A percentile compares a stretch with the other conserved stretches of the same genome.
Conservation (phyloP, 768 basidiomycete genomes). For the Mycena pura region DNA sequence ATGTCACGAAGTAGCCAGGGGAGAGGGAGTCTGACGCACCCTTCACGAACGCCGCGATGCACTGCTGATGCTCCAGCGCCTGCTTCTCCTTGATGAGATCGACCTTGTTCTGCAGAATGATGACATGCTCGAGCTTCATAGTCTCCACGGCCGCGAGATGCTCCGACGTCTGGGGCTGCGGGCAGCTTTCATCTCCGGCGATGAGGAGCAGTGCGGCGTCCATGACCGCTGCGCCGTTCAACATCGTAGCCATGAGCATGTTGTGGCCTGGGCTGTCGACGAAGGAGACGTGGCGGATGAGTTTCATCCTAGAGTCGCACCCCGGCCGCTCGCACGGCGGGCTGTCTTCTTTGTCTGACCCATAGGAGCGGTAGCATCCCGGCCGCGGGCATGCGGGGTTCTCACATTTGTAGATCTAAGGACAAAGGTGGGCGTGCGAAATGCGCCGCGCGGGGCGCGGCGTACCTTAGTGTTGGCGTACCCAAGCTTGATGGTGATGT, state of each 20-base stretch:
- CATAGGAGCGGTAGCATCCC: conserved; percentile 92
- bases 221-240: conserved; percentile 99
- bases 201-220: conserved; percentile 95
- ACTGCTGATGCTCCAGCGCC: conserved; percentile 95
- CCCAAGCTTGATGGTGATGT: conserved; percentile 99
- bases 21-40: conserved; percentile 59
- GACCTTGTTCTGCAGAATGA: conserved; percentile 98
- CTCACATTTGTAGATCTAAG: conserved; percentile 99
- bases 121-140: conserved; percentile 98
- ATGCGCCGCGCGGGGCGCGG: not conserved
- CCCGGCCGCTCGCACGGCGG: conserved; percentile 94
- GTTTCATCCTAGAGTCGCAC: conserved; percentile 88
- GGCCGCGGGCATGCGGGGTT: conserved; percentile 93
- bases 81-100: conserved; percentile 96
- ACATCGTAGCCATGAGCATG: conserved; percentile 99
- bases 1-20: not conserved
- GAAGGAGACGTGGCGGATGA: conserved; percentile 96
- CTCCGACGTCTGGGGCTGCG: conserved; percentile 98
- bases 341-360: conserved; percentile 91
- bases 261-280: conserved; percentile 98
- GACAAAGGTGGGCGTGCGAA: conserved; percentile 23
- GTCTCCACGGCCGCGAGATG: conserved; percentile 99
- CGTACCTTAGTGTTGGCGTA: conserved; percentile 98
- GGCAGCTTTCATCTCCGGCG: conserved; percentile 98
- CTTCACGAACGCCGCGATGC: conserved; percentile 94